Percentiles rank a stretch among this genome's conserved stretches.
Conservation (phyloP, 2,329 filamentous ascomycete genomes). For the Dothideomycetes sp. region DNA sequence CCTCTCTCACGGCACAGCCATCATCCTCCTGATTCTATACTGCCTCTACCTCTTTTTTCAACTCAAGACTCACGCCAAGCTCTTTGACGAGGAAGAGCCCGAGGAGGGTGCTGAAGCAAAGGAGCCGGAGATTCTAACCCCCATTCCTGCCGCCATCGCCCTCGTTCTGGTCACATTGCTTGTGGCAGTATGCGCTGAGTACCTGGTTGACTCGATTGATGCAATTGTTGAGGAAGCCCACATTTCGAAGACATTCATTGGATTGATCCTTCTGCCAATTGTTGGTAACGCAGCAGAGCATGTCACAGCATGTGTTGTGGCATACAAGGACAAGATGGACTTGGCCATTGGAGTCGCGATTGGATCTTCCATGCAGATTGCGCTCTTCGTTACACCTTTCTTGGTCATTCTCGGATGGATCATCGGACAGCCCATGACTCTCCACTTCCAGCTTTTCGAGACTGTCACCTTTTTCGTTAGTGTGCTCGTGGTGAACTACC, state of each 20-base stretch:
- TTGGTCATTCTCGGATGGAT: conserved; percentile 47
- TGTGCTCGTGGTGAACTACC: conserved; percentile 77
- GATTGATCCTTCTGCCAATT: conserved; percentile 45
- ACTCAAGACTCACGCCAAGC: conserved; percentile 36
- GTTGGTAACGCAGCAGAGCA: conserved; percentile 58
- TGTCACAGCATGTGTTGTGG: conserved; percentile 51
- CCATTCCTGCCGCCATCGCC: conserved; percentile 32
- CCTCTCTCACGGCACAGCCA: conserved; percentile 42
- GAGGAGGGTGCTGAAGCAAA: conserved; percentile 16
- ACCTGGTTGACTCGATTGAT: conserved; percentile 44
- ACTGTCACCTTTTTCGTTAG: conserved; percentile 77
- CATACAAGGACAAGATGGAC: conserved; percentile 58
- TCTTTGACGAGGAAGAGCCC: conserved; percentile 32
- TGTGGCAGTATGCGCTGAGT: conserved; percentile 42
- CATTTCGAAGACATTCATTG: conserved; percentile 47
- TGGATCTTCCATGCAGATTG: conserved; percentile 54
- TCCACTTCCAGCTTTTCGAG: conserved; percentile 84
- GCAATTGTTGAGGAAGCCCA: conserved; percentile 39
- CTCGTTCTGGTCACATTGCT: conserved; percentile 37
- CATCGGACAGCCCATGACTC: conserved; percentile 43
- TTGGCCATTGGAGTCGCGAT: conserved; percentile 55
- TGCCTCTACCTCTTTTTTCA: conserved; percentile 45
- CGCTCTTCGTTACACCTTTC: conserved; percentile 47
- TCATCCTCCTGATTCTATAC: conserved; percentile 43
- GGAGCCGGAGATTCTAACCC: conserved; percentile 29